Evolutionary conservation across 768 basidiomycete genomes (phyloP), one percentile per base, ranked within the genome.

Genomic region (Podaxis pistillaris): DNA sequence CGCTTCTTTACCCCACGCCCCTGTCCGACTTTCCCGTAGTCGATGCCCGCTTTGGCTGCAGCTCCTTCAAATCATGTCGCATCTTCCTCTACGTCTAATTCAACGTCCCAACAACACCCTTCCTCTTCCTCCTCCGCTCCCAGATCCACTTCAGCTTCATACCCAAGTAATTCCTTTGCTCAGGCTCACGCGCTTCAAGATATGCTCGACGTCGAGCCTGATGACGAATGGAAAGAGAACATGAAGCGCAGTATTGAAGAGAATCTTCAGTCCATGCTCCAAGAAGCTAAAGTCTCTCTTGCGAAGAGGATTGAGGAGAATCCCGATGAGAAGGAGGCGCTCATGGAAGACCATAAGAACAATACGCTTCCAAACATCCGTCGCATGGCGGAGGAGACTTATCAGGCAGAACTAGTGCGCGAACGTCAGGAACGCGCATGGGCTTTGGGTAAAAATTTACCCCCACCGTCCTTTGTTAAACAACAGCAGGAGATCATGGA

Each of bases 201-300:
- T 69, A 67, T 49, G 57, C 77, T 63, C 63, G 75, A 80, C 66
- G 63, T 73, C 55, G 86, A 86, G 66, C 86, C 84, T 2, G 81
- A 84, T 72, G 79, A 82, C 1, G 73, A 76, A 63, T 87, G 86
- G 86, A 87, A 86, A 69, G 69, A 67, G 37, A 61, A 67, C 1
- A 73, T 84, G 67, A 75, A 69, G 68, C 67, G 64, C 36, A 76
- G 79, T 68, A 89, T 91, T 67, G 83, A 85, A 66, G 75, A 77
- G 1, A 75, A 74, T 7, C 68, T 79, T 22, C 59, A 71, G 54
- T 60, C 68, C 33, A 78, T 83, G 76, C 70, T 89, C 63, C 81
- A 86, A 59, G 88, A 88, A 63, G 84, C 90, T 19, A 86, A 86
- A 73, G 80, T 84, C 62, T 84, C 83, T 62, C 72, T 84, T 40